phyloP scores from a whole-genome alignment of 306 rosid genomes.

The Nissolia schottii region DNA sequence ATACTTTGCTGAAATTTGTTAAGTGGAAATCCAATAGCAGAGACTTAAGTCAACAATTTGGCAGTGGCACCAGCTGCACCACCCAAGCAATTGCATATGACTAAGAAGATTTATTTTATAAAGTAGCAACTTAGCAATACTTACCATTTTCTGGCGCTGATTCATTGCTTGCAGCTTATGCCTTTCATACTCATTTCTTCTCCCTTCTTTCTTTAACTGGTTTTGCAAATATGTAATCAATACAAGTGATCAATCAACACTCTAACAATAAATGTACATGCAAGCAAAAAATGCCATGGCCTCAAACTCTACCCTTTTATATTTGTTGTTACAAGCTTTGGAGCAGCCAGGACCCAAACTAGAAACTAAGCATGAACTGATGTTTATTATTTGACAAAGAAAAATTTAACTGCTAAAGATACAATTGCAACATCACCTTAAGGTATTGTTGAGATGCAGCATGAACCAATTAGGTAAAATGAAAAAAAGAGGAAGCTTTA shows the following conservation, averaged over 20 bases:
- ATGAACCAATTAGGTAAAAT: constrained; percentile 1
- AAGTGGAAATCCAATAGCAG: neutral
- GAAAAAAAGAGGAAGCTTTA: constrained; percentile 14
- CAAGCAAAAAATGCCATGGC: constrained; percentile 2
- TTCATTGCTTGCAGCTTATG: constrained; percentile 97
- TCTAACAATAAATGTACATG: neutral
- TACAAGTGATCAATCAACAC: constrained; percentile 16
- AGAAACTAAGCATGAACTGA: neutral
- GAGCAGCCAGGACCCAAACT: constrained; percentile 1
- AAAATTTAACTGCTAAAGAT: neutral
- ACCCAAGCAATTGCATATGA: neutral
- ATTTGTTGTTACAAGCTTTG: constrained; percentile 7
- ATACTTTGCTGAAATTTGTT: neutral
- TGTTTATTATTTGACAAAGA: neutral
- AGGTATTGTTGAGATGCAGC: constrained; percentile 8
- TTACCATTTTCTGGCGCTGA: constrained; percentile 98
- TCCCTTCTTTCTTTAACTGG: constrained; percentile 93
- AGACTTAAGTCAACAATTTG: neutral
- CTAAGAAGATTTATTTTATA: neutral
- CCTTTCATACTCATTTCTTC: constrained; percentile 98
- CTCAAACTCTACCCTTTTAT: neutral
- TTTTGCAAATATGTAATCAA: constrained; percentile 24
- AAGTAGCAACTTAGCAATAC: constrained; percentile 22
- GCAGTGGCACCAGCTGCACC: constrained; percentile 14
- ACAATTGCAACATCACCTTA: constrained; percentile 1